Evolutionary conservation across 2,329 filamentous ascomycete genomes (phyloP).

Genomic region (Phoma sp.): DNA sequence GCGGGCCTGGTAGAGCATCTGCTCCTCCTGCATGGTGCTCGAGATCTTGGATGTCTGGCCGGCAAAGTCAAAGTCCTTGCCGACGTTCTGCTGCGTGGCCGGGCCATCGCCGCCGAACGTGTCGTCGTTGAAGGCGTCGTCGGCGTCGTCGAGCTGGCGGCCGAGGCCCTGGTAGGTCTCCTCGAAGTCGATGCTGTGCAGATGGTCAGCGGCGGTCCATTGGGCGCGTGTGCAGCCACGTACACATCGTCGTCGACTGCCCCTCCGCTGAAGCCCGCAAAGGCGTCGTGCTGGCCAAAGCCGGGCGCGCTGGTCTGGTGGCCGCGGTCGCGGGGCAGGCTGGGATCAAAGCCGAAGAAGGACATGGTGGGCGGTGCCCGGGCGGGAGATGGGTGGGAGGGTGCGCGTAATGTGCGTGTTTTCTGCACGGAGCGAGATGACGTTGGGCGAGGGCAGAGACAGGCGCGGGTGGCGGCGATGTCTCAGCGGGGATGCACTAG

Average conservation of each 20-base stretch:
- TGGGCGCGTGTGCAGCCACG: constrained; percentile 40
- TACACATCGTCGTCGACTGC: constrained; percentile 67
- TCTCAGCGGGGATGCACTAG: not conserved
- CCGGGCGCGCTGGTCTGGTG: constrained; percentile 75
- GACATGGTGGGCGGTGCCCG: constrained; percentile 66
- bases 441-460: constrained; percentile 23
- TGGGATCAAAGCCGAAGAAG: constrained; percentile 88
- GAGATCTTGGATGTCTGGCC: constrained; percentile 89
- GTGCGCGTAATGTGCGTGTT: constrained; percentile 4
- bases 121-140: constrained; percentile 96
- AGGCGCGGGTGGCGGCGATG: constrained; percentile 14
- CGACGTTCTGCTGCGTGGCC: constrained; percentile 64
- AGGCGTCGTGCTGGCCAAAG: constrained; percentile 89
- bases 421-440: constrained; percentile 25
- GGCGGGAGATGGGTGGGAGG: constrained; percentile 10
- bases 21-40: constrained; percentile 87
- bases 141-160: constrained; percentile 86
- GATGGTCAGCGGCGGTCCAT: constrained; percentile 53
- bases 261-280: constrained; percentile 76
- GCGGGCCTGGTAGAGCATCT: constrained; percentile 81
- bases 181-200: constrained; percentile 81
- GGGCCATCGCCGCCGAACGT: constrained; percentile 73
- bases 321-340: constrained; percentile 66
- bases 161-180: constrained; percentile 97
- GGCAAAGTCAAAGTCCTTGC: constrained; percentile 97